Conservation (phyloP, 2,329 filamentous ascomycete genomes). For the Cladosporium sp. region DNA sequence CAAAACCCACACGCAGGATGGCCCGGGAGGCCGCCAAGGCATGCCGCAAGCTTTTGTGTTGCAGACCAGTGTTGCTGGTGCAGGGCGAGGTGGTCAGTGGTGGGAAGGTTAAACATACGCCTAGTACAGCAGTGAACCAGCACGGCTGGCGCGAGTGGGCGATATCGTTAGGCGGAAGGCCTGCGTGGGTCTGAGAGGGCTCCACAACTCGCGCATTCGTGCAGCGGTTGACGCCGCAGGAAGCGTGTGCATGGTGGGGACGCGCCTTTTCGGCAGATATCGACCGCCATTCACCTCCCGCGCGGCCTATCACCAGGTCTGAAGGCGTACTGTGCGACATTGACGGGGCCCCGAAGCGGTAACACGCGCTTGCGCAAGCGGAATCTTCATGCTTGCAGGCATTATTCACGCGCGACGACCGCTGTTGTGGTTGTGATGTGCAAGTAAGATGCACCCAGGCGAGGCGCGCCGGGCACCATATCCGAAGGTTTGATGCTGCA, state of each 20-base stretch:
- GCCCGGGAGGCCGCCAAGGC: slow-evolving; percentile 14
- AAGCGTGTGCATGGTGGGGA: slow-evolving; percentile 13
- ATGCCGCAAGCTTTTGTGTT: slow-evolving; percentile 15
- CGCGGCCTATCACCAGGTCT: slow-evolving; percentile 10
- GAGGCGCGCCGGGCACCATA: slow-evolving; percentile 12
- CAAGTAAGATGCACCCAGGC: not conserved
- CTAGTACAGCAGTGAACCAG: slow-evolving; percentile 11
- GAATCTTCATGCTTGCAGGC: slow-evolving; percentile 8
- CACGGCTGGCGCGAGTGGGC: slow-evolving; percentile 2
- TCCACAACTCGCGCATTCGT: slow-evolving; percentile 1
- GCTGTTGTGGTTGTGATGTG: not conserved
- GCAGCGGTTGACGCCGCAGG: slow-evolving; percentile 13
- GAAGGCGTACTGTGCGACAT: slow-evolving; percentile 3
- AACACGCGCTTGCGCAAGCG: slow-evolving; percentile 12
- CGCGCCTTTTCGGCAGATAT: slow-evolving; percentile 14
- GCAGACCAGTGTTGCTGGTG: slow-evolving; percentile 15
- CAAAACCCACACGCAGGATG: slow-evolving; percentile 14
- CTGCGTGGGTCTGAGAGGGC: not conserved
- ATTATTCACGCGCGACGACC: not conserved
- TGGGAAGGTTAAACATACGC: slow-evolving; percentile 15
- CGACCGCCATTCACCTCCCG: not conserved
- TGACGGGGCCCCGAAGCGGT: slow-evolving; percentile 6
- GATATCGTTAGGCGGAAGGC: slow-evolving; percentile 7
- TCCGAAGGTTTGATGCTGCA: not conserved
- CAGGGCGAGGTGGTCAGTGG: slow-evolving; percentile 12